Evolutionary conservation across 2,329 filamentous ascomycete species (phyloP).

Genomic region (Claviceps digitariae): DNA sequence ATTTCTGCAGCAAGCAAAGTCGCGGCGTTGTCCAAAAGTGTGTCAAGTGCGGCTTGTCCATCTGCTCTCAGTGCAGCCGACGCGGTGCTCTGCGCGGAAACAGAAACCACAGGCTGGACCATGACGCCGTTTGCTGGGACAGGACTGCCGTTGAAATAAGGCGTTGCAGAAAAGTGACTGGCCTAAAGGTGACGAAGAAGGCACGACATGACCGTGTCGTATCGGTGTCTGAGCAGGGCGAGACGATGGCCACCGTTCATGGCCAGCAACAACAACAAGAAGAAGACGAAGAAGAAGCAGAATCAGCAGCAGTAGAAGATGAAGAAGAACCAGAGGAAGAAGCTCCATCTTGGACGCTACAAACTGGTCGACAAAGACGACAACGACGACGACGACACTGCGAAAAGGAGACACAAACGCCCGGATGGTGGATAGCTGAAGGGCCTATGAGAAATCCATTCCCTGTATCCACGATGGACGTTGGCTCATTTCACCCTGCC

Average conservation of each 20-base stretch:
- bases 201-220: neutral
- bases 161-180: too few relatives aligned
- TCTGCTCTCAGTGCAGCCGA: constrained; percentile 12
- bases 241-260: too few relatives aligned
- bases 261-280: neutral
- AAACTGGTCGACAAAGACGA: neutral
- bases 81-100: constrained; percentile 7
- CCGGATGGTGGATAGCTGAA: neutral
- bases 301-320: neutral
- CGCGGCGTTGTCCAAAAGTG: constrained; percentile 14
- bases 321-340: neutral
- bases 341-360: too few relatives aligned
- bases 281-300: neutral
- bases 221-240: neutral
- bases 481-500: neutral
- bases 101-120: constrained; percentile 11
- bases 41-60: constrained; percentile 11
- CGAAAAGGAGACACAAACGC: constrained; percentile 3
- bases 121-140: constrained; percentile 9
- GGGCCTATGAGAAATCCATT: neutral
- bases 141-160: neutral
- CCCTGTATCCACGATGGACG: neutral
- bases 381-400: neutral
- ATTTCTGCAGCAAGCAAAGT: constrained; percentile 12
- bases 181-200: neutral